phyloP scores from a whole-genome alignment of 331 rosid species.

The Quercus lobata region DNA sequence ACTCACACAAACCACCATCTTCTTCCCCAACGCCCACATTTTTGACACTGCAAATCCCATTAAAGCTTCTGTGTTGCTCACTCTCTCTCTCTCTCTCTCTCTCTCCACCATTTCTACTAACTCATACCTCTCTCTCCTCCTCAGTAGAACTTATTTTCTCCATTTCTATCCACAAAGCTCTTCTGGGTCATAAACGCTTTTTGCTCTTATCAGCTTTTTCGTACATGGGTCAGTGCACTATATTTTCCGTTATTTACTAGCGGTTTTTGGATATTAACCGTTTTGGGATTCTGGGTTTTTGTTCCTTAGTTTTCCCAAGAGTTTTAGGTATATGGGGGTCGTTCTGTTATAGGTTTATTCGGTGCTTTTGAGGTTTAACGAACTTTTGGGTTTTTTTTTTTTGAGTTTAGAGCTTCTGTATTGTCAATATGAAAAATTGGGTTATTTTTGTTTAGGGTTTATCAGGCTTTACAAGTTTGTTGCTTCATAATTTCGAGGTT shows the following conservation, averaged over 20 bases:
- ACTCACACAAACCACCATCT: no score
- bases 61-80: no score
- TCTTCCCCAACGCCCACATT: no score
- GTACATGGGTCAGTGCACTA: background rate
- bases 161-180: background rate
- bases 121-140: background rate
- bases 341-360: background rate
- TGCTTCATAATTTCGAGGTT: background rate
- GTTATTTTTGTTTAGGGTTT: conserved; percentile 6
- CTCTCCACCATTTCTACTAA: background rate
- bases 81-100: no score
- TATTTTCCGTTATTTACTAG: background rate
- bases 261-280: background rate
- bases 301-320: background rate
- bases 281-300: background rate
- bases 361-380: background rate
- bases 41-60: no score
- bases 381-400: background rate
- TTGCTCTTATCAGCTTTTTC: background rate
- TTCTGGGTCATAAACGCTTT: background rate
- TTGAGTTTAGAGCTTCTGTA: background rate
- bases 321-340: background rate
- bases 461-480: background rate
- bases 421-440: background rate
- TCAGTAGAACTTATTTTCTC: background rate